Percentiles rank a stretch among this genome's conserved stretches.
Evolutionary conservation across 2,329 filamentous ascomycete genomes (phyloP).

Genomic region (Ceratocystis alfenasii): DNA sequence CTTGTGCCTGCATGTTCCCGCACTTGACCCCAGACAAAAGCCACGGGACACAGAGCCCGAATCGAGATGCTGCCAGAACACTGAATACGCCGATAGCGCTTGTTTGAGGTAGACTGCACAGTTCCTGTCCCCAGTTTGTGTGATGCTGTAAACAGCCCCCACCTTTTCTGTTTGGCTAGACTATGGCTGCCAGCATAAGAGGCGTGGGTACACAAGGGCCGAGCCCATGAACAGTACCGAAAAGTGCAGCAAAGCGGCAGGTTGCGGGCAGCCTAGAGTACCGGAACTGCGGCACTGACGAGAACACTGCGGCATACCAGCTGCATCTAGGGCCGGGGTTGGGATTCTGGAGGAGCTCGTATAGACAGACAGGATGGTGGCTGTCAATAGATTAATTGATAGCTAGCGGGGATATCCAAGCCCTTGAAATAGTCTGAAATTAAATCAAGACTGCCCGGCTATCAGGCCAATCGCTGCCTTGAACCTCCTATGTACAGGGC

Average conservation of each 20-base stretch:
- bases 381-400: background rate
- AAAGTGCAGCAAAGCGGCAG: background rate
- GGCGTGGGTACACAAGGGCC: background rate
- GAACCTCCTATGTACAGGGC: background rate
- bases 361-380: background rate
- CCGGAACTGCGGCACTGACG: background rate
- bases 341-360: background rate
- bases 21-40: background rate
- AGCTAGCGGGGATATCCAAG: background rate
- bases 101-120: background rate
- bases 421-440: background rate
- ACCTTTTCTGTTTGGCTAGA: background rate
- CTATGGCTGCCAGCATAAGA: background rate
- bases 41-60: background rate
- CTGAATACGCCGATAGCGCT: background rate
- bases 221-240: background rate
- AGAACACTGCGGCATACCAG: background rate
- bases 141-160: background rate
- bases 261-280: background rate
- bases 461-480: background rate
- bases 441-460: background rate
- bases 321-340: background rate
- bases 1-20: background rate
- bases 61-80: background rate
- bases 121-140: background rate